Evolutionary conservation across 2,329 filamentous ascomycete species (phyloP), one percentile per base, ranked within the genome.

Genomic region (Diaporthe vaccinii): DNA sequence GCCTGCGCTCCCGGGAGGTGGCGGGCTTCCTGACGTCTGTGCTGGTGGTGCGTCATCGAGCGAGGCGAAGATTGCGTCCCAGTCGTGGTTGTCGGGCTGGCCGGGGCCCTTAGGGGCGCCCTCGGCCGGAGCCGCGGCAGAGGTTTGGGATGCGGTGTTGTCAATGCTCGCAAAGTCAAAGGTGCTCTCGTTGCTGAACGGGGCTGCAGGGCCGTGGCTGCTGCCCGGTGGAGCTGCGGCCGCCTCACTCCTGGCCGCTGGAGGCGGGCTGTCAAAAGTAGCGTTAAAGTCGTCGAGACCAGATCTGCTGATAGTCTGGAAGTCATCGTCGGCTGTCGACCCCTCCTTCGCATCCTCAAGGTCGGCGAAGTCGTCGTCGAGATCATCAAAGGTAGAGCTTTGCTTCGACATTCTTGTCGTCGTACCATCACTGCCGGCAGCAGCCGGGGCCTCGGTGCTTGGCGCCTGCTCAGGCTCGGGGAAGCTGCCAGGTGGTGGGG

Each of bases 51-150:
- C 82, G 79, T 89, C 89, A 79, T 96, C 94, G 10, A 98, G 87
- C 36, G 93, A 93, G 2, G 94, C 93, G 85, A 98, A 98, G 73
- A 98, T 95, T 53, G 95, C 94, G 81, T 98, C 96, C 97, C 97
- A 98, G 83, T 98, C 96, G 79, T 97, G 94, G 46, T 86, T 85
- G 20, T 90, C 89, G 0, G 85, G 79, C 39, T 84, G 82, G 1
- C 49, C 20, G 76, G 86, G 83, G 67, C 84, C 82, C 76, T 85
- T 76, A 12, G 82, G 82, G 65, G 83, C 81, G 75, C 85, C 82
- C 61, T 83, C 81, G 72, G 86, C 82, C 73, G 85, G 78, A 57
- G 83, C 73, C n/a, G 83, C 78, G 34, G 82, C 78, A 55, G 81
- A 76, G 70, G 80, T 78, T 73, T 79, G 77, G 14, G 83, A 78